Conservation (phyloP, 2,329 filamentous ascomycete genomes). For the Phialophora macrospora region DNA sequence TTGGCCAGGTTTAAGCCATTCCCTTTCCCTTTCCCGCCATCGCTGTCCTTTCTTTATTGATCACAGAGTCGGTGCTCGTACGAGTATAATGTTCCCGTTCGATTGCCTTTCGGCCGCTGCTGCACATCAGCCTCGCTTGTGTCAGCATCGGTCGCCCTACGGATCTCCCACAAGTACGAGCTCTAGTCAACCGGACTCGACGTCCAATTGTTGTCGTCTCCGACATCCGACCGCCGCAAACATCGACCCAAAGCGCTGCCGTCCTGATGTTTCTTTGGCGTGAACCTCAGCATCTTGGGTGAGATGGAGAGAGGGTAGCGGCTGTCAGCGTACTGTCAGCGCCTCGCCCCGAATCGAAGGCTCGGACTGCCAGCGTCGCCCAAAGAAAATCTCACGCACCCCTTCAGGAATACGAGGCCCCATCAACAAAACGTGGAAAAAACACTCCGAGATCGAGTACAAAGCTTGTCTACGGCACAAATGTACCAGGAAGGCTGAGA, state of each 20-base stretch:
- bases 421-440: background rate
- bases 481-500: background rate
- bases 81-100: background rate
- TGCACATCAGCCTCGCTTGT: constrained; percentile 7
- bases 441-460: background rate
- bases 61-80: background rate
- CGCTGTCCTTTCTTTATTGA: background rate
- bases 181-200: background rate
- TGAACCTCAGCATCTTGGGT: background rate
- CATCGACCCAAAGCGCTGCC: background rate
- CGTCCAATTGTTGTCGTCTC: background rate
- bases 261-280: background rate
- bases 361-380: background rate
- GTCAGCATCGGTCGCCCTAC: background rate
- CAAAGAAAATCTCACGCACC: background rate
- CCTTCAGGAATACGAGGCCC: background rate
- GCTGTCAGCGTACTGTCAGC: background rate
- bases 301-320: background rate
- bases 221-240: constrained; percentile 3
- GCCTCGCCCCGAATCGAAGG: background rate
- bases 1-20: background rate
- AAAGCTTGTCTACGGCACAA: background rate
- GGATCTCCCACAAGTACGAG: background rate
- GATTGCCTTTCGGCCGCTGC: background rate
- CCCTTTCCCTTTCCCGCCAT: background rate